Percentiles rank a stretch among this genome's conserved stretches.
Conservation (phyloP, 2,329 filamentous ascomycete genomes). For the Hymenoscyphus linearis region DNA sequence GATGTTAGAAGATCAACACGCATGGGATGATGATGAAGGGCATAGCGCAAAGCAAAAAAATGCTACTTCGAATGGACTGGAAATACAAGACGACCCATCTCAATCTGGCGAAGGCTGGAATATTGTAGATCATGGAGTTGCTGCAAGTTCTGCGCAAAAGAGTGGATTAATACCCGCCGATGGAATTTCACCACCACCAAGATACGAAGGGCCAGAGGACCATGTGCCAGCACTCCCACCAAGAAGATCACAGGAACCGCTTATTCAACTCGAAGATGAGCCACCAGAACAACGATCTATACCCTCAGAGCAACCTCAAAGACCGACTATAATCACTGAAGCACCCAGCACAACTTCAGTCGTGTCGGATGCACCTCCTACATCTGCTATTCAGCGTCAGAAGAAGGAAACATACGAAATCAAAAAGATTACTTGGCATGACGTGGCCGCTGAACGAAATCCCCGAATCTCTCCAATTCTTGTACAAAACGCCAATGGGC, state of each 20-base stretch:
- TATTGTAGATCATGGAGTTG: conserved; percentile 23
- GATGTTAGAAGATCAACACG: conserved; percentile 26
- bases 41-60: conserved; percentile 6
- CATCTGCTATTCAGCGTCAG: conserved; percentile 16
- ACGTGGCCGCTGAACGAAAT: conserved; percentile 53
- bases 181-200: conserved; percentile 3
- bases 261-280: not conserved
- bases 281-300: conserved; percentile 16
- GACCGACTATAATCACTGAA: conserved; percentile 17
- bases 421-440: conserved; percentile 83
- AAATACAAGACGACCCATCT: conserved; percentile 13
- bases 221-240: conserved; percentile 27
- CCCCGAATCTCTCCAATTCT: conserved; percentile 79
- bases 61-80: not conserved
- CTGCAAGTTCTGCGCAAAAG: conserved; percentile 19
- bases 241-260: conserved; percentile 19
- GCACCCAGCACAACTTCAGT: conserved; percentile 17
- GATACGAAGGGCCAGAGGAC: conserved; percentile 16
- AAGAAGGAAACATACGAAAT: conserved; percentile 78
- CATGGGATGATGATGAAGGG: conserved; percentile 26
- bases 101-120: conserved; percentile 27
- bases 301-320: conserved; percentile 24
- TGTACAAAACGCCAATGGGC: conserved; percentile 89
- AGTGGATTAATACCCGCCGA: conserved; percentile 19
- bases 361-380: conserved; percentile 7